Conservation (phyloP, 352 stramenopile genomes). For the Phytophthora citricola region DNA sequence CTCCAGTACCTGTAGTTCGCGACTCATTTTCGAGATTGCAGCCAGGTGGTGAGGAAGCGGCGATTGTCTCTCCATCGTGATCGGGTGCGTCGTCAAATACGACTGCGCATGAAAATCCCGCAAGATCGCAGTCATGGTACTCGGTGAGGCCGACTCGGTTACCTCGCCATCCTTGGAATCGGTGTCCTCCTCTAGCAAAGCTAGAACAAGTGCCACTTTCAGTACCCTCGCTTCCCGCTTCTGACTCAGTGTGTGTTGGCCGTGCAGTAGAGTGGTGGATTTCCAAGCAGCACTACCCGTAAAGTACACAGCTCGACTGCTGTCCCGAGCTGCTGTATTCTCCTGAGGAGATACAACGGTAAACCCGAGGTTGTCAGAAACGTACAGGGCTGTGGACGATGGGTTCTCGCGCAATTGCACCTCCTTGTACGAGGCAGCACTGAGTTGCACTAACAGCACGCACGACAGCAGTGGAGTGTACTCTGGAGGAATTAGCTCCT, state of each 20-base stretch:
- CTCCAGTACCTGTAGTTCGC: slow-evolving; percentile 43
- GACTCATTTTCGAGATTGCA: slow-evolving; percentile 42
- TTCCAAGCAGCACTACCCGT: slow-evolving; percentile 43
- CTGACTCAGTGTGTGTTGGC: slow-evolving; percentile 19
- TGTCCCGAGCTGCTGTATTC: slow-evolving; percentile 19
- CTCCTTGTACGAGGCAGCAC: slow-evolving; percentile 34
- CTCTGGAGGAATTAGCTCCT: slow-evolving; percentile 39
- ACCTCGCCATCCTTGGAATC: slow-evolving; percentile 31
- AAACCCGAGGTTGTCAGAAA: slow-evolving; percentile 41
- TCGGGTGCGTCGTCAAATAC: slow-evolving; percentile 78
- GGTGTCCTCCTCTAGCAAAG: slow-evolving; percentile 36
- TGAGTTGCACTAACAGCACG: slow-evolving; percentile 52
- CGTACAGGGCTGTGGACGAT: slow-evolving; percentile 39
- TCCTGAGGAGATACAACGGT: slow-evolving; percentile 51
- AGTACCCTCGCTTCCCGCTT: slow-evolving; percentile 44
- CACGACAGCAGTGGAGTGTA: slow-evolving; percentile 47
- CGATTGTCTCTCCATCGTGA: slow-evolving; percentile 66
- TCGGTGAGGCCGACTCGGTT: slow-evolving; percentile 24
- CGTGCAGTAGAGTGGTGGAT: slow-evolving; percentile 34
- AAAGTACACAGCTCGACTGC: slow-evolving; percentile 41
- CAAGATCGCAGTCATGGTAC: slow-evolving; percentile 51
- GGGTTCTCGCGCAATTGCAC: slow-evolving; percentile 58
- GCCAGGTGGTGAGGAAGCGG: slow-evolving; percentile 69
- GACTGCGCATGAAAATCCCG: slow-evolving; percentile 70
- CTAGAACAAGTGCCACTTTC: slow-evolving; percentile 42